phyloP scores from a whole-genome alignment of 495 filamentous ascomycete species.

The Neurospora hispaniola region DNA sequence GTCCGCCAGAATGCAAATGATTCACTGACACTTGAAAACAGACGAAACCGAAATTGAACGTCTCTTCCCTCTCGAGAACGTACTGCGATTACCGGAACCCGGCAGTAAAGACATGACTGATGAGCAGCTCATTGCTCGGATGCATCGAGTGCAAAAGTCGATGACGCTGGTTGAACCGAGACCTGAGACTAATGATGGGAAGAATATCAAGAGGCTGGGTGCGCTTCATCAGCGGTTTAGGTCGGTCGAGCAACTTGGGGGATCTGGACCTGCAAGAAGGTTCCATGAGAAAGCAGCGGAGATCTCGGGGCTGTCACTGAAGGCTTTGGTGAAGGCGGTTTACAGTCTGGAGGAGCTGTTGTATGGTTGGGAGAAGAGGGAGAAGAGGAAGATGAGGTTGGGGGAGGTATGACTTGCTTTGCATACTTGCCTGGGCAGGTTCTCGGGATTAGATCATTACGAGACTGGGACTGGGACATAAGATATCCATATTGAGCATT shows the following conservation, averaged over 20 bases:
- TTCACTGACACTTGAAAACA: too few species aligned
- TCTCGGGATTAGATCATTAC: background rate
- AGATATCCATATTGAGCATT: background rate
- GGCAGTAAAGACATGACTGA: constrained; percentile 15
- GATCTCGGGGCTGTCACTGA: constrained; percentile 9
- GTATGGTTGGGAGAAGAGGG: constrained; percentile 8
- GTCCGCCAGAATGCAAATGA: too few species aligned
- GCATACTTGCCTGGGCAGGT: background rate
- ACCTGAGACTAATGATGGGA: background rate
- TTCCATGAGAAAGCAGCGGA: constrained; percentile 20
- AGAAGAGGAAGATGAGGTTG: constrained; percentile 6
- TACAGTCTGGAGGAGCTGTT: constrained; percentile 15
- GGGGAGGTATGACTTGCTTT: background rate
- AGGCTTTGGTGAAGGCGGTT: constrained; percentile 16
- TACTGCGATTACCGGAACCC: constrained; percentile 7
- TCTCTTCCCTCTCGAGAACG: constrained; percentile 32
- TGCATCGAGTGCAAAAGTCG: constrained; percentile 9
- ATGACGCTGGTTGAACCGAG: constrained; percentile 10
- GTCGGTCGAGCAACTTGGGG: constrained; percentile 8
- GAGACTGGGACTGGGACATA: fast-evolving
- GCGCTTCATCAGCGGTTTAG: constrained; percentile 8
- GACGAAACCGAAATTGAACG: constrained; percentile 31
- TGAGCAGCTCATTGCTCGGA: constrained; percentile 20
- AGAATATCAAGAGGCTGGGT: constrained; percentile 9
- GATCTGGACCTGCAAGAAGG: constrained; percentile 8